phyloP scores from a whole-genome alignment of 371 early-diverging fungal genomes.

The Parasitella parasitica region DNA sequence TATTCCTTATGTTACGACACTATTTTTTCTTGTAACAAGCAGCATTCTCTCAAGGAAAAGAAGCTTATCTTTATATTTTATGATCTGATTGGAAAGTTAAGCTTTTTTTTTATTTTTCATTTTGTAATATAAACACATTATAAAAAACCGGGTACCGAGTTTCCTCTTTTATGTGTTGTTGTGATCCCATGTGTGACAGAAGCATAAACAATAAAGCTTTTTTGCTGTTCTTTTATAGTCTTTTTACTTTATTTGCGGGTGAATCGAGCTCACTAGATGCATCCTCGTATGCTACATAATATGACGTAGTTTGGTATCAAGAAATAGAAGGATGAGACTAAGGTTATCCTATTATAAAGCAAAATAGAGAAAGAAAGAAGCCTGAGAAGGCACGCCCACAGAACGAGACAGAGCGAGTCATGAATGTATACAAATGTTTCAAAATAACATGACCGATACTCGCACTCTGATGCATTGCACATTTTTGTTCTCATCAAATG shows the following conservation, averaged over 20 bases:
- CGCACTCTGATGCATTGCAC: too few relatives aligned
- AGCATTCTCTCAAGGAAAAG: too few relatives aligned
- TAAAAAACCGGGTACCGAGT: neutral
- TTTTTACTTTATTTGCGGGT: neutral
- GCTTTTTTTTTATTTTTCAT: neutral
- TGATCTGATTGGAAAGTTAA: neutral
- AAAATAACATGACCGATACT: too few relatives aligned
- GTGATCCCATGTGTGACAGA: neutral
- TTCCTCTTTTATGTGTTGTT: neutral
- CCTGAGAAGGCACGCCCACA: neutral
- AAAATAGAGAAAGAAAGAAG: neutral
- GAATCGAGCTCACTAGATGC: neutral
- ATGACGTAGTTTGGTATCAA: neutral
- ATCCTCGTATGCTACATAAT: neutral
- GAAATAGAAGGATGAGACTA: neutral
- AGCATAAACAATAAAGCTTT: neutral
- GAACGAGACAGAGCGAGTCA: too few relatives aligned
- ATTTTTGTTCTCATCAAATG: too few relatives aligned
- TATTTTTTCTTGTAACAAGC: too few relatives aligned
- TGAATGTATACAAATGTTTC: too few relatives aligned
- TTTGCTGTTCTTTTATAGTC: neutral
- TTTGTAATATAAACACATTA: neutral
- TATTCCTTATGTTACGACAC: too few relatives aligned
- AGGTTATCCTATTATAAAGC: neutral
- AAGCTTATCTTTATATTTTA: neutral